Percentiles rank a stretch among this genome's conserved stretches.
Evolutionary conservation across 2,329 filamentous ascomycete genomes (phyloP).

Genomic region (Botryotinia globosa): DNA sequence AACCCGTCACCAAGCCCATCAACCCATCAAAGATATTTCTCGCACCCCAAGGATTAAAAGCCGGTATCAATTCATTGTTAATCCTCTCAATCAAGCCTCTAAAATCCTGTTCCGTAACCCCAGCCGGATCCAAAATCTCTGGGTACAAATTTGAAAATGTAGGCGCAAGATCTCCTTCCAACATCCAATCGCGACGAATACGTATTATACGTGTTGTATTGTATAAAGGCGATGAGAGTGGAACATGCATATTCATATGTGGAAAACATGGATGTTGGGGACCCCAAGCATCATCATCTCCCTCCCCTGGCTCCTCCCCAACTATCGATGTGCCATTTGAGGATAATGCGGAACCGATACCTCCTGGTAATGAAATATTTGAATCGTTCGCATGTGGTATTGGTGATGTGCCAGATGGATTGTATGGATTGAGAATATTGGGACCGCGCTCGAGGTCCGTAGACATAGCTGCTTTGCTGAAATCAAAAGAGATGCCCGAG

Average conservation of each 20-base stretch:
- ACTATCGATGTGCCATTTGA: conserved; percentile 39
- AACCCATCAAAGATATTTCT: conserved; percentile 78
- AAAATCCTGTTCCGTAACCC: conserved; percentile 83
- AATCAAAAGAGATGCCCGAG: conserved; percentile 32
- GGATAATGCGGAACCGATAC: conserved; percentile 36
- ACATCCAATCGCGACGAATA: conserved; percentile 86
- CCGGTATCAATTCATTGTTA: conserved; percentile 71
- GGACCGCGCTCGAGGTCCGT: conserved; percentile 37
- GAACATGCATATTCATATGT: conserved; percentile 88
- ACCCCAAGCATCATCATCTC: conserved; percentile 75
- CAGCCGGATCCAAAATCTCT: conserved; percentile 83
- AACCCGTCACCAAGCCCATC: conserved; percentile 80
- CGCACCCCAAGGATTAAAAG: conserved; percentile 74
- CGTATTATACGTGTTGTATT: conserved; percentile 83
- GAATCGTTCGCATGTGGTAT: conserved; percentile 24
- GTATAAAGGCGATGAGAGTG: conserved; percentile 71
- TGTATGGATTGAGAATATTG: conserved; percentile 28
- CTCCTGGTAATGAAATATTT: conserved; percentile 31
- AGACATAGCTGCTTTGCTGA: conserved; percentile 32
- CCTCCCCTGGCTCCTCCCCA: conserved; percentile 43
- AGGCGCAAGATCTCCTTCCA: conserved; percentile 83
- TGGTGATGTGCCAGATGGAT: conserved; percentile 28
- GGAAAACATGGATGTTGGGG: conserved; percentile 92
- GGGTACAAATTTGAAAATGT: conserved; percentile 95
- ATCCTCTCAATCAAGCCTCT: conserved; percentile 76